Conservation (phyloP, 108 stramenopile species). For the Pseudonitzschia multistriata region DNA sequence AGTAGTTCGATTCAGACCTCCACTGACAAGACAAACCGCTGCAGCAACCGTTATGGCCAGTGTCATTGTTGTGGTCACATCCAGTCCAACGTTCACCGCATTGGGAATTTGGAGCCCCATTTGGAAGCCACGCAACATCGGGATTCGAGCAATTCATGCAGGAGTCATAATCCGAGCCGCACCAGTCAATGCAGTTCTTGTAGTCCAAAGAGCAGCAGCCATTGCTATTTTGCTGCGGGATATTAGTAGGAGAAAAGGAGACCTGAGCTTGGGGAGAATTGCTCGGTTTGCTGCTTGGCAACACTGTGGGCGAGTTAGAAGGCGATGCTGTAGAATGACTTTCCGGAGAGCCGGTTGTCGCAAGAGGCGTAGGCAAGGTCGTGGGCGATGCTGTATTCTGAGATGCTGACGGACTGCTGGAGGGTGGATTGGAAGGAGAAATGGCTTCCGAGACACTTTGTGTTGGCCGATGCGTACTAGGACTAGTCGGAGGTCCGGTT, state of each 20-base stretch:
- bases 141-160: not conserved
- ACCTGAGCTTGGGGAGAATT: too few species aligned
- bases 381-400: not conserved
- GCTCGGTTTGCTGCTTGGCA: not conserved
- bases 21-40: constrained; percentile 4
- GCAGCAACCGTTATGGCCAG: constrained; percentile 8
- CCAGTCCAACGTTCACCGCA: constrained; percentile 4
- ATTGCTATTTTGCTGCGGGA: not conserved
- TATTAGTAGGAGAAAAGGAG: not conserved
- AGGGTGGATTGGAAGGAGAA: not conserved
- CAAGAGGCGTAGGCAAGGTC: not conserved
- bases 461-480: too few species aligned
- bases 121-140: constrained; percentile 6
- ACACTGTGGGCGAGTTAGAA: not conserved
- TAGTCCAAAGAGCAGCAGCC: constrained; percentile 9
- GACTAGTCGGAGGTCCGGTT: too few species aligned
- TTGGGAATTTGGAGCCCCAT: not conserved
- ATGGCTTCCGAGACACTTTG: not conserved
- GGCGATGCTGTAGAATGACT: not conserved
- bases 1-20: not conserved
- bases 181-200: constrained; percentile 4
- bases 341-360: not conserved
- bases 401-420: too few species aligned
- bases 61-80: not conserved
- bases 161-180: not conserved